phyloP scores from a whole-genome alignment of 345 rosid genomes.

The Melaleuca quinquenervia region DNA sequence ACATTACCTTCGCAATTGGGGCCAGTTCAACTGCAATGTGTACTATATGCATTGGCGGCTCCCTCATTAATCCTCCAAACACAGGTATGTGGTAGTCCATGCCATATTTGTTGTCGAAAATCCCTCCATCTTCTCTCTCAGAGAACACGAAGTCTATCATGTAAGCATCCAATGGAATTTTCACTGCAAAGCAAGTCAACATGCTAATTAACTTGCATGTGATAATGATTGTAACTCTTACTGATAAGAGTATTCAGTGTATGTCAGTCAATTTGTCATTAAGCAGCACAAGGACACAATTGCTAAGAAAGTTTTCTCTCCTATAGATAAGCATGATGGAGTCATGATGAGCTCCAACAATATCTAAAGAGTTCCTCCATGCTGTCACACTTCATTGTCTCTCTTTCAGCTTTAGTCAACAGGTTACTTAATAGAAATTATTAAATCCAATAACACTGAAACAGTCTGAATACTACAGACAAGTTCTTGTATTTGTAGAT shows the following conservation, averaged over 20 bases:
- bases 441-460: not conserved
- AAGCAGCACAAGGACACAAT: not conserved
- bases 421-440: not conserved
- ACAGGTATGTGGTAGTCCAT: conserved; percentile 87
- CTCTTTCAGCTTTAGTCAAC: not conserved
- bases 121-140: conserved; percentile 80
- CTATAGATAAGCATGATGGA: not conserved
- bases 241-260: not conserved
- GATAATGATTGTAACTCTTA: not conserved
- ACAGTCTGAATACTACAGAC: not conserved
- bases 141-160: conserved; percentile 97
- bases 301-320: not conserved
- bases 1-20: conserved; percentile 80
- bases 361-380: not conserved
- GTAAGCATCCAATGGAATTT: conserved; percentile 88
- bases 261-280: not conserved
- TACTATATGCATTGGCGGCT: conserved; percentile 85
- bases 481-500: not conserved
- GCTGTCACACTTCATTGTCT: not conserved
- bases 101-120: conserved; percentile 63
- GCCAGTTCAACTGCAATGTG: conserved; percentile 98
- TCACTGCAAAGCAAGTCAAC: conserved; percentile 40
- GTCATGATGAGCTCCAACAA: not conserved
- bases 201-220: not conserved
- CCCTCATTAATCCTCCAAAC: conserved; percentile 58